These are phyloP conservation scores for Ceratocystis cubensis DNA, from an alignment of 2,329 filamentous ascomycete species.

Conservation along the genomic window DNA sequence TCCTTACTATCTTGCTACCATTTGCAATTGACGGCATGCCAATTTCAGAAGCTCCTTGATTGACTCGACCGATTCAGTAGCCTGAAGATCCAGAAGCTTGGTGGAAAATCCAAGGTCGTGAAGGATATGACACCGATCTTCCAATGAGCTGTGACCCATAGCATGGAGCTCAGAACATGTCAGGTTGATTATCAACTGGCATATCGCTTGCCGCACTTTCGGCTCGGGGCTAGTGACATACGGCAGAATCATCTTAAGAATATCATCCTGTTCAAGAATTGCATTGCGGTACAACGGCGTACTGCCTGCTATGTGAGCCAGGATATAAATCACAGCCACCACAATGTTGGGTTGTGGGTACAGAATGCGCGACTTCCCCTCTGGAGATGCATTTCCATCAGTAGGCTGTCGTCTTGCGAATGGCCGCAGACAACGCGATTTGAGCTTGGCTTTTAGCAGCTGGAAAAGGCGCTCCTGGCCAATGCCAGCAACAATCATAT, in stretches of 20 bases:
- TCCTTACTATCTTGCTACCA: background rate
- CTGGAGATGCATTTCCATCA: constrained; percentile 22
- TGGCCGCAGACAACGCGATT: constrained; percentile 44
- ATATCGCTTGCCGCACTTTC: constrained; percentile 64
- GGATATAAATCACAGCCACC: constrained; percentile 62
- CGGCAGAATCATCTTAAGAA: constrained; percentile 59
- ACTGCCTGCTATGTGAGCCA: constrained; percentile 81
- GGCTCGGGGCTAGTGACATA: constrained; percentile 62
- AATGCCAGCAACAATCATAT: constrained; percentile 64
- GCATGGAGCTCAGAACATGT: constrained; percentile 63
- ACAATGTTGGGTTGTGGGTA: constrained; percentile 58
- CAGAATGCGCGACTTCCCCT: constrained; percentile 37
- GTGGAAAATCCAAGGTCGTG: constrained; percentile 57
- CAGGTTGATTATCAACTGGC: constrained; percentile 76
- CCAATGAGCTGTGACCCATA: constrained; percentile 44
- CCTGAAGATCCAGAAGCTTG: constrained; percentile 48
- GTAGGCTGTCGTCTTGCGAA: constrained; percentile 34
- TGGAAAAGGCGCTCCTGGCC: constrained; percentile 69
- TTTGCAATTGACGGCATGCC: constrained; percentile 31
- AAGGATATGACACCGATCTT: constrained; percentile 55
- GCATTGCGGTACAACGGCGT: constrained; percentile 64
- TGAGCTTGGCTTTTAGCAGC: constrained; percentile 66
- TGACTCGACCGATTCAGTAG: constrained; percentile 63
- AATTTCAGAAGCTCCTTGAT: constrained; percentile 74
- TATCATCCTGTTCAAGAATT: constrained; percentile 60